A percentile compares a stretch with the other conserved stretches of the same genome.
Conservation (phyloP, 805 yeast genomes). For the Ogataea nitratoaversa region DNA sequence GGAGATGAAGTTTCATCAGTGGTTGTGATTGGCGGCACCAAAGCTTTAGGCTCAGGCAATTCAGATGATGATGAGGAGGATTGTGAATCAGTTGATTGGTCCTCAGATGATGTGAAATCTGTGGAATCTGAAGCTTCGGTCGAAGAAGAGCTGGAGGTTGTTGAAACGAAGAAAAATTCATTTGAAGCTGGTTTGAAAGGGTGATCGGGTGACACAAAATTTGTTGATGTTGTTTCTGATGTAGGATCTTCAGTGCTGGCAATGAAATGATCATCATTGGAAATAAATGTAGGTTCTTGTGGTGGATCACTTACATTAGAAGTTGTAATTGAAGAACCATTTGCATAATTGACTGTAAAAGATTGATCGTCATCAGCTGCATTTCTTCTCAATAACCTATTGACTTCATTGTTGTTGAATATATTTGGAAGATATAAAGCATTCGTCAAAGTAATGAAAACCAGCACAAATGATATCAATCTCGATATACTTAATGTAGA, state of each 20-base stretch:
- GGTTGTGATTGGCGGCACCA: too few relatives aligned
- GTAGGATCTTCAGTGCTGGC: too few relatives aligned
- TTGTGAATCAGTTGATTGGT: too few relatives aligned
- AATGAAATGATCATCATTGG: too few relatives aligned
- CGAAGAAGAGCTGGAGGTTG: background rate
- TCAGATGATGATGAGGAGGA: too few relatives aligned
- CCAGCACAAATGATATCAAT: conserved; percentile 1
- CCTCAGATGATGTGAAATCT: too few relatives aligned
- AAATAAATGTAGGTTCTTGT: background rate
- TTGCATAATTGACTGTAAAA: background rate
- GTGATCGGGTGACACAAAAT: background rate
- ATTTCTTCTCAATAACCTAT: conserved; percentile 7
- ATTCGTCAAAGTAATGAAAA: background rate
- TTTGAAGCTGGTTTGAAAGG: background rate
- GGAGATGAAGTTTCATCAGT: too few relatives aligned
- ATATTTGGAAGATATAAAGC: conserved; percentile 8
- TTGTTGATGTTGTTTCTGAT: background rate
- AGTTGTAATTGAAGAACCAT: conserved; percentile 1
- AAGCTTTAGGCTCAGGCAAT: too few relatives aligned
- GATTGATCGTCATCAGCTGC: conserved; percentile 1
- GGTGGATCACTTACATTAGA: background rate
- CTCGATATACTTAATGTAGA: background rate
- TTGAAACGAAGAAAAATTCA: background rate
- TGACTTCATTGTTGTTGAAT: conserved; percentile 6
- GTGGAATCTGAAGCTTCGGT: background rate